Percentiles rank a stretch among this genome's conserved stretches.
phyloP scores from a whole-genome alignment of 2,329 filamentous ascomycete genomes.

The Apiospora marii region DNA sequence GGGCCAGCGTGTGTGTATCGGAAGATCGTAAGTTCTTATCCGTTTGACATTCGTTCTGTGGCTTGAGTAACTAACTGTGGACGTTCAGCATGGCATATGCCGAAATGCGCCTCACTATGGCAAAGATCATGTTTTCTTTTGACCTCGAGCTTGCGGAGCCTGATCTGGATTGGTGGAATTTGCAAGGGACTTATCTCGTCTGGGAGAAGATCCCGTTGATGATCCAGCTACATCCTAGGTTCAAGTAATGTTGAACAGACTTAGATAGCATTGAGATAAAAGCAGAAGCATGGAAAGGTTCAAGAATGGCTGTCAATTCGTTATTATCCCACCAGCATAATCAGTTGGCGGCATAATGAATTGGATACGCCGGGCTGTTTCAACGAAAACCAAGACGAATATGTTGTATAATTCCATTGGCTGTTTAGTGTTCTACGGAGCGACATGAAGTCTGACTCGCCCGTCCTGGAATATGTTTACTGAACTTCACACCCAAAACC shows the following conservation, averaged over 20 bases:
- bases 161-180: slow-evolving; percentile 21
- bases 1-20: slow-evolving; percentile 27
- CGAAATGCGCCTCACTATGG: slow-evolving; percentile 45
- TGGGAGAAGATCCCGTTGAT: slow-evolving; percentile 20
- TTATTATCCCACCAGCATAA: no score
- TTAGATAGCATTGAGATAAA: background rate
- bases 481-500: background rate
- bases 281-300: no score
- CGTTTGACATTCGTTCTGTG: background rate
- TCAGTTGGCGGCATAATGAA: no score
- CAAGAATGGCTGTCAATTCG: no score
- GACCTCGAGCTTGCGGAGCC: slow-evolving; percentile 39
- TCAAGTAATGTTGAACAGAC: background rate
- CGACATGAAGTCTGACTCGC: no score
- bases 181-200: background rate
- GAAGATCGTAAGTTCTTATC: slow-evolving; percentile 24
- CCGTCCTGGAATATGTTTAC: no score
- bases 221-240: background rate
- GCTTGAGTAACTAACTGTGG: background rate
- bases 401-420: no score
- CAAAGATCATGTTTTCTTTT: slow-evolving; percentile 43
- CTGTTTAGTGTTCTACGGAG: no score
- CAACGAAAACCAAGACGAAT: no score
- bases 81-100: slow-evolving; percentile 42
- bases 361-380: no score